Evolutionary conservation across 2,329 filamentous ascomycete genomes (phyloP).

Genomic region (Cercospora sp.): DNA sequence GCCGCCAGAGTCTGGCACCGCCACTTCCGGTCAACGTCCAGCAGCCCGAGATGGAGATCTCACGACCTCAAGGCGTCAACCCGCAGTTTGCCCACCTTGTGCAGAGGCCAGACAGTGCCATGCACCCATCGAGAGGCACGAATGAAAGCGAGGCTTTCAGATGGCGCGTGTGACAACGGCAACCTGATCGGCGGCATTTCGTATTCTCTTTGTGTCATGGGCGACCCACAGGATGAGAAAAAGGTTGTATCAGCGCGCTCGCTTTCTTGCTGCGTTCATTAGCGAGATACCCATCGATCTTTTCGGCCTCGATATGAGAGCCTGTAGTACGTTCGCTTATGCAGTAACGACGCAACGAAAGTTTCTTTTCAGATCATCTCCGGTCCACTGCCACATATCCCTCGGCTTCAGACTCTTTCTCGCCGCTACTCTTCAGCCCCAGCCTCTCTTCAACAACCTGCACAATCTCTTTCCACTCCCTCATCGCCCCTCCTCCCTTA

Average conservation of each 20-base stretch:
- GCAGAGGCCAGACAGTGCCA: conserved; percentile 55
- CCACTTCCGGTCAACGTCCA: conserved; percentile 48
- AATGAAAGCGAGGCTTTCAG: conserved; percentile 37
- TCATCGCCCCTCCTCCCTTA: conserved; percentile 78
- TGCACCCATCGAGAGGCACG: conserved; percentile 50
- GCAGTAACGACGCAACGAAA: conserved; percentile 18
- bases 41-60: conserved; percentile 47
- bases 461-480: conserved; percentile 75
- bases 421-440: conserved; percentile 17
- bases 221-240: conserved; percentile 12
- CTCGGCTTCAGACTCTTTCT: not conserved
- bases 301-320: conserved; percentile 7
- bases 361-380: not conserved
- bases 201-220: conserved; percentile 7
- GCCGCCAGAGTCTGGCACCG: conserved; percentile 45
- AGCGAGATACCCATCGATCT: conserved; percentile 15
- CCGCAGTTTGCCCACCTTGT: conserved; percentile 56
- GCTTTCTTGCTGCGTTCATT: conserved; percentile 15
- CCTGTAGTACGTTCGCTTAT: conserved; percentile 14
- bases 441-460: conserved; percentile 56
- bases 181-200: not conserved
- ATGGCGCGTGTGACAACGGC: conserved; percentile 29
- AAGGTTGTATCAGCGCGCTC: conserved; percentile 7
- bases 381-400: not conserved
- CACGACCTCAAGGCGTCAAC: conserved; percentile 55